Conservation (phyloP, 805 yeast genomes). For the Candida patagonica region DNA sequence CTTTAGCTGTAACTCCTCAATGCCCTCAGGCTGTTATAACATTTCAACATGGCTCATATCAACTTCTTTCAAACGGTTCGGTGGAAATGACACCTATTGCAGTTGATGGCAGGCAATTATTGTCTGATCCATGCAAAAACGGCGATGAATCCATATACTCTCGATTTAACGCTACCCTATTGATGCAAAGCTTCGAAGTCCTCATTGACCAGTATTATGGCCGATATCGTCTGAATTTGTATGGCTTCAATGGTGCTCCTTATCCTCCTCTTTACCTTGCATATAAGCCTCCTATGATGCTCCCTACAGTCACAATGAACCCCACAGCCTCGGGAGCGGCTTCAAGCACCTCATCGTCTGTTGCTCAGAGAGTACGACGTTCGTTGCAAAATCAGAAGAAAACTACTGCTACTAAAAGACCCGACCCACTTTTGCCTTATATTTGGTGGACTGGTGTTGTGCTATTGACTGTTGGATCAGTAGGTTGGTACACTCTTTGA, state of each 20-base stretch:
- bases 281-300: constrained; percentile 91
- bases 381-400: constrained; percentile 69
- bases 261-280: constrained; percentile 87
- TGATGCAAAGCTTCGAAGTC: constrained; percentile 49
- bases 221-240: constrained; percentile 61
- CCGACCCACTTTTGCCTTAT: constrained; percentile 14
- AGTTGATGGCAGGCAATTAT: constrained; percentile 87
- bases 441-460: constrained; percentile 34
- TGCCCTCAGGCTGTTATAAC: constrained; percentile 79
- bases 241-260: constrained; percentile 61
- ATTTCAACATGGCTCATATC: constrained; percentile 84
- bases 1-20: constrained; percentile 46
- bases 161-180: constrained; percentile 62
- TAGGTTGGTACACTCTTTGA: constrained; percentile 27
- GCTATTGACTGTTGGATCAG: constrained; percentile 29
- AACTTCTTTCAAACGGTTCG: constrained; percentile 52
- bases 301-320: constrained; percentile 84
- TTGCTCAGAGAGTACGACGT: constrained; percentile 42
- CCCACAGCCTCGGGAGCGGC: constrained; percentile 44
- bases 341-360: constrained; percentile 10
- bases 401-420: constrained; percentile 49
- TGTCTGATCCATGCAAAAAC: constrained; percentile 74
- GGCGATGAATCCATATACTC: constrained; percentile 40
- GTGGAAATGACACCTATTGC: constrained; percentile 60
- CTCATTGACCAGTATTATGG: constrained; percentile 76